A percentile compares a stretch with the other conserved stretches of the same genome.
Evolutionary conservation across 163 green algal species (phyloP).

Genomic region (Scenedesmus sp.): DNA sequence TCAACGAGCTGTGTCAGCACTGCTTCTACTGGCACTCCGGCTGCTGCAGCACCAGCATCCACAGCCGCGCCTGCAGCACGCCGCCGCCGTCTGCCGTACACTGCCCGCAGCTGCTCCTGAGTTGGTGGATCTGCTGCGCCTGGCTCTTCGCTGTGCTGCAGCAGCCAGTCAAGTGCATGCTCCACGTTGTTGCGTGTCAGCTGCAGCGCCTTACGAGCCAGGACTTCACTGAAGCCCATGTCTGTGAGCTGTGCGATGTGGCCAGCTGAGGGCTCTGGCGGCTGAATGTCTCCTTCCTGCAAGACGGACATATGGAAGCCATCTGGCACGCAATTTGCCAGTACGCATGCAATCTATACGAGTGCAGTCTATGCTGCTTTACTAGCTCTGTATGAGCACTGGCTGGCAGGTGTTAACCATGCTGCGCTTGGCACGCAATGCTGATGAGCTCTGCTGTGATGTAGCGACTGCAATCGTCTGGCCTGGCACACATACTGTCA

Average conservation of each 20-base stretch:
- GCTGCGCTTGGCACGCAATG: not conserved
- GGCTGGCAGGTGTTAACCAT: too few species aligned
- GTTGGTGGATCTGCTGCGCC: constrained; percentile 64
- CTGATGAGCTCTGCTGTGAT: not conserved
- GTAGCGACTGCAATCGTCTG: not conserved
- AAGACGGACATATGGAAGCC: not conserved
- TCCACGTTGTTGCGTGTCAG: constrained; percentile 72
- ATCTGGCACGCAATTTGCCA: too few species aligned
- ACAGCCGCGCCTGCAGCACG: not conserved
- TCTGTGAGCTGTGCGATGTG: constrained; percentile 62
- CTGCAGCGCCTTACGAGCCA: constrained; percentile 79
- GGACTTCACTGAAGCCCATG: constrained; percentile 74
- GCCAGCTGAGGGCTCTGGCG: constrained; percentile 42
- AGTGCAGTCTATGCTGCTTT: too few species aligned
- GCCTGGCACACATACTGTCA: not conserved
- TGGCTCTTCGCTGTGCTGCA: constrained; percentile 73
- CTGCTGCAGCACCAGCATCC: not conserved
- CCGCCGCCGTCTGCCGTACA: constrained; percentile 37
- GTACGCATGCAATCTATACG: too few species aligned
- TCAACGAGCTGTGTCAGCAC: constrained; percentile 28
- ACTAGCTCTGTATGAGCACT: too few species aligned
- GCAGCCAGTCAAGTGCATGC: constrained; percentile 76
- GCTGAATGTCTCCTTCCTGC: constrained; percentile 27
- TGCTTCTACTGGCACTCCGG: not conserved
- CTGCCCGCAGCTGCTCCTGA: constrained; percentile 60